Conservation (phyloP, 768 basidiomycete species). For the Xerocomellus intermedius region DNA sequence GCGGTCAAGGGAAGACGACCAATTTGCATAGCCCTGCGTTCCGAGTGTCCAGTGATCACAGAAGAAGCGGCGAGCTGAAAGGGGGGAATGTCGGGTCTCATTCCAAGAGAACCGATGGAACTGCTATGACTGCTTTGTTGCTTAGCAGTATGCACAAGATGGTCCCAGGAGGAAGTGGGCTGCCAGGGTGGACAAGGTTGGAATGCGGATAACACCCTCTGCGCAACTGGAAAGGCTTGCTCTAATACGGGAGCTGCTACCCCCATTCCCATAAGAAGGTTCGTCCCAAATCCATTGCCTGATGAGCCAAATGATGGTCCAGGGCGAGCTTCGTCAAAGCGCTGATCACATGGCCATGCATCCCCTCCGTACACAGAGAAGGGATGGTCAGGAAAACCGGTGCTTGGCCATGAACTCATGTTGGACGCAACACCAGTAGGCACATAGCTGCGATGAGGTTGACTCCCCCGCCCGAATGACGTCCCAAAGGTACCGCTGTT, state of each 20-base stretch:
- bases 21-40: neutral
- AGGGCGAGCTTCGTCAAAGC: neutral
- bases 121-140: neutral
- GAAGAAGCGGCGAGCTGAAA: neutral
- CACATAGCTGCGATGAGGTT: neutral
- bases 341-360: neutral
- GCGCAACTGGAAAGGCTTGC: neutral
- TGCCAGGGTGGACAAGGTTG: neutral
- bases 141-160: neutral
- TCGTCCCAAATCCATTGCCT: neutral
- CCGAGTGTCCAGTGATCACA: neutral
- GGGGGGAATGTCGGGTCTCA: neutral
- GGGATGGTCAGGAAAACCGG: neutral
- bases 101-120: neutral
- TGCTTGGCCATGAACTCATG: conserved; percentile 1
- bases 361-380: neutral
- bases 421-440: neutral
- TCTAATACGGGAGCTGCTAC: neutral
- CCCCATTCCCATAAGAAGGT: neutral
- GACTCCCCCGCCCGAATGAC: neutral
- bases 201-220: neutral
- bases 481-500: neutral
- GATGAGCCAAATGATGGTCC: neutral
- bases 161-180: neutral
- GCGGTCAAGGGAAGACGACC: neutral